Evolutionary conservation across 106 monocot genomes (phyloP).

Genomic region (Iris macrosiphon): DNA sequence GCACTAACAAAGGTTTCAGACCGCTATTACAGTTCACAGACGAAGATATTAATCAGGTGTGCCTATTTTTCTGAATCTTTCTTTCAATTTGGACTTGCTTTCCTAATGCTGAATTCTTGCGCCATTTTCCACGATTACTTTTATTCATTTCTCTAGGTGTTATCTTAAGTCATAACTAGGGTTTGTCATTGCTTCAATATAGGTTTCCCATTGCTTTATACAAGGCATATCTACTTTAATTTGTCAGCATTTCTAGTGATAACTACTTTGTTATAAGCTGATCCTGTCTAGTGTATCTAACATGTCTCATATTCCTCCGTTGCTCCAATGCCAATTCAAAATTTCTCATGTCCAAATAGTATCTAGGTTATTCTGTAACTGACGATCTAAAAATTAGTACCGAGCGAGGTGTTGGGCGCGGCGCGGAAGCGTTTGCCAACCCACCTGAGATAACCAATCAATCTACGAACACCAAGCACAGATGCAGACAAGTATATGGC

Average conservation of each 20-base stretch:
- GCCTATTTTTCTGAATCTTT: background rate
- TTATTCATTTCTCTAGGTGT: background rate
- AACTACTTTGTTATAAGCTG: no score
- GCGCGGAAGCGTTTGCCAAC: no score
- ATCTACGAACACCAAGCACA: no score
- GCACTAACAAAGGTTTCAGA: constrained; percentile 97
- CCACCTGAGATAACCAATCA: no score
- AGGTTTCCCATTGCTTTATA: background rate
- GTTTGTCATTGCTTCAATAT: background rate
- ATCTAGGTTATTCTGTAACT: no score
- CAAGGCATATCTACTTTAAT: background rate
- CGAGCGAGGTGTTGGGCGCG: no score
- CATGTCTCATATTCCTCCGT: no score
- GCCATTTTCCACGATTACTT: background rate
- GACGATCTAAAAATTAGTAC: no score
- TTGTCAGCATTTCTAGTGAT: background rate
- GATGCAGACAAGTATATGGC: no score
- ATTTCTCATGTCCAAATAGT: no score
- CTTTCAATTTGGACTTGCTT: background rate
- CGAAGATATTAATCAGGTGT: constrained; percentile 86
- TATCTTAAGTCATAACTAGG: background rate
- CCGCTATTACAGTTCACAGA: constrained; percentile 85
- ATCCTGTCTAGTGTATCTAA: no score
- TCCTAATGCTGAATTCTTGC: background rate
- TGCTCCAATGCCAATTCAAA: no score